These are phyloP conservation scores for Mallotus repandus DNA, from an alignment of 441 rosid species.

Conservation along the genomic window DNA sequence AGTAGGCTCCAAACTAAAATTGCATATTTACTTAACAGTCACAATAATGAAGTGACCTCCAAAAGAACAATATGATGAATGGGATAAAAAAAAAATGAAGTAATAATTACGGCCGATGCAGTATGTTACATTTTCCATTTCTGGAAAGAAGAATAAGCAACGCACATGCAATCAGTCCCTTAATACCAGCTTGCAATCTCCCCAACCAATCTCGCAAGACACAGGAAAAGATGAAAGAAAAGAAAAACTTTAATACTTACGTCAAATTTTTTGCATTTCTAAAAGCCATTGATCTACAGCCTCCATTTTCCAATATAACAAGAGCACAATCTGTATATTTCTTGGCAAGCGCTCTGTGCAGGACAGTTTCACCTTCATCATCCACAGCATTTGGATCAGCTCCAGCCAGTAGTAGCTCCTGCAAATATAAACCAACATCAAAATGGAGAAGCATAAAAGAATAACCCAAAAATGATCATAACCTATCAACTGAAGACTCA, in stretches of 20 bases:
- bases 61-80: not conserved
- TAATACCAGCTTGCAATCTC: not conserved
- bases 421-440: constrained; percentile 29
- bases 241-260: constrained; percentile 44
- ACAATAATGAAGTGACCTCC: not conserved
- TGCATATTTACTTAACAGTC: not conserved
- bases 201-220: not conserved
- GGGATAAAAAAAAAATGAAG: not conserved
- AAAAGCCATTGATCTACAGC: constrained; percentile 83
- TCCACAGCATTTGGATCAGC: constrained; percentile 99
- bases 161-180: not conserved
- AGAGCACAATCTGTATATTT: constrained; percentile 93
- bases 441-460: constrained; percentile 11
- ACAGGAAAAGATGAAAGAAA: not conserved
- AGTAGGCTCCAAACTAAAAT: not conserved
- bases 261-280: constrained; percentile 76
- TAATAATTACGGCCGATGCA: not conserved
- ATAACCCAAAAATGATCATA: constrained; percentile 9
- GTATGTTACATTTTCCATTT: not conserved
- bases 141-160: not conserved
- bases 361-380: constrained; percentile 98
- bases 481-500: constrained; percentile 44
- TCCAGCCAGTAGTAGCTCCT: constrained; percentile 96
- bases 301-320: constrained; percentile 91
- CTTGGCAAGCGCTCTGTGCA: constrained; percentile 89